These are phyloP conservation scores for Starmerella floris DNA, from an alignment of 805 yeast genomes.

Conservation along the genomic window DNA sequence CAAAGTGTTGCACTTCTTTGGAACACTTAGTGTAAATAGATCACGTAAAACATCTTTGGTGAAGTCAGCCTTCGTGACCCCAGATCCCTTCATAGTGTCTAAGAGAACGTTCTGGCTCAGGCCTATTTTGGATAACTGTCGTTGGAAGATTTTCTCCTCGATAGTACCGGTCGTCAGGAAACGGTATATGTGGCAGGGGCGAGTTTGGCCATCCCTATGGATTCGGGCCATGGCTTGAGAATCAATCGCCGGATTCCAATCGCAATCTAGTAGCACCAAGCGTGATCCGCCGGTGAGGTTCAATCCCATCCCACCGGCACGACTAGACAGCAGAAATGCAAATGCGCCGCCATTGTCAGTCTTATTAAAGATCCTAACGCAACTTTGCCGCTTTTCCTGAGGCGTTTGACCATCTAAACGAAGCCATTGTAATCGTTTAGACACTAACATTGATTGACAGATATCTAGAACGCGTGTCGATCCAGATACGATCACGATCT, in stretches of 20 bases:
- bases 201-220: constrained; percentile 83
- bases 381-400: constrained; percentile 44
- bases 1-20: constrained; percentile 57
- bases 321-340: constrained; percentile 69
- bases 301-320: constrained; percentile 88
- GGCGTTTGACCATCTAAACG: constrained; percentile 82
- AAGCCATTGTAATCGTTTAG: constrained; percentile 37
- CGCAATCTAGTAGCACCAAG: constrained; percentile 74
- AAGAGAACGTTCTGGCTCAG: constrained; percentile 61
- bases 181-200: constrained; percentile 68
- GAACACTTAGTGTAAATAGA: constrained; percentile 46
- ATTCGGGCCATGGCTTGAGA: constrained; percentile 91
- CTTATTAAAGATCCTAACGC: constrained; percentile 59
- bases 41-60: constrained; percentile 56
- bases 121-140: constrained; percentile 75
- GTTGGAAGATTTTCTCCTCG: constrained; percentile 86
- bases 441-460: constrained; percentile 42
- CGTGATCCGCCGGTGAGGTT: constrained; percentile 85
- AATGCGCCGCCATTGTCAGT: constrained; percentile 31
- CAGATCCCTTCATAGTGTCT: constrained; percentile 30
- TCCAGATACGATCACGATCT: constrained; percentile 74
- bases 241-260: constrained; percentile 93
- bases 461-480: constrained; percentile 78
- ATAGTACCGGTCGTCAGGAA: constrained; percentile 68
- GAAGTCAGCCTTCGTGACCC: constrained; percentile 32